Conservation (phyloP, 108 stramenopile genomes). For the Chaetoceros muelleri region DNA sequence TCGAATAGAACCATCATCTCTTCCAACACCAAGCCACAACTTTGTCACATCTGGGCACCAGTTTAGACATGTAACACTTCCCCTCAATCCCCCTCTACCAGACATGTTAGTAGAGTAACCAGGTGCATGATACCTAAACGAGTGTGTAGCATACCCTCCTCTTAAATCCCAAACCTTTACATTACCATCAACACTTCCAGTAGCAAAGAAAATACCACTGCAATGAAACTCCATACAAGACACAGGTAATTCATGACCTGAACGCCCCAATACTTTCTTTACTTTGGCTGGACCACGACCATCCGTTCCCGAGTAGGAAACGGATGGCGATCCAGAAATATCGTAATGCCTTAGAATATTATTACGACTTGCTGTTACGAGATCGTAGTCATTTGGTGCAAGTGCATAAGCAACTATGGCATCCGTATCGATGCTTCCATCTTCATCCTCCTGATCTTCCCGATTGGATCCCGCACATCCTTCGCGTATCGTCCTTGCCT, state of each 20-base stretch:
- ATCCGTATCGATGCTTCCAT: constrained; percentile 59
- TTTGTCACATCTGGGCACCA: constrained; percentile 42
- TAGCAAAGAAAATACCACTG: constrained; percentile 68
- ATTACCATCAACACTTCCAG: constrained; percentile 74
- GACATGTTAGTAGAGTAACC: constrained; percentile 24
- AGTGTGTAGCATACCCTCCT: constrained; percentile 74
- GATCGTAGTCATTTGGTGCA: constrained; percentile 38
- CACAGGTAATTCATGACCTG: constrained; percentile 69
- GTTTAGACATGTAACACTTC: constrained; percentile 43
- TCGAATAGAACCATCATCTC: constrained; percentile 72
- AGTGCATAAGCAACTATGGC: constrained; percentile 69
- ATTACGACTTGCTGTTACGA: constrained; percentile 57
- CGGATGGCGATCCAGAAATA: constrained; percentile 16
- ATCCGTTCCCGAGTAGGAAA: constrained; percentile 6
- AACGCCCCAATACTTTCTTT: constrained; percentile 45
- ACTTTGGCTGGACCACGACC: constrained; percentile 8
- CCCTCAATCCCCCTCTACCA: constrained; percentile 29
- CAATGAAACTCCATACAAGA: constrained; percentile 57
- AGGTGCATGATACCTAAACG: constrained; percentile 46
- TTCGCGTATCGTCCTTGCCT: constrained; percentile 27
- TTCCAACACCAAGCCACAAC: constrained; percentile 58
- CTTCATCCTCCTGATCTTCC: constrained; percentile 55
- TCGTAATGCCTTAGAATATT: constrained; percentile 56
- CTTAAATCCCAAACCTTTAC: constrained; percentile 75
- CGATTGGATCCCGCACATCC: constrained; percentile 7